Percentiles rank a stretch among this genome's conserved stretches.
These are phyloP conservation scores for Hysterangium stoloniferum DNA, from an alignment of 768 basidiomycete species.

Conservation along the genomic window DNA sequence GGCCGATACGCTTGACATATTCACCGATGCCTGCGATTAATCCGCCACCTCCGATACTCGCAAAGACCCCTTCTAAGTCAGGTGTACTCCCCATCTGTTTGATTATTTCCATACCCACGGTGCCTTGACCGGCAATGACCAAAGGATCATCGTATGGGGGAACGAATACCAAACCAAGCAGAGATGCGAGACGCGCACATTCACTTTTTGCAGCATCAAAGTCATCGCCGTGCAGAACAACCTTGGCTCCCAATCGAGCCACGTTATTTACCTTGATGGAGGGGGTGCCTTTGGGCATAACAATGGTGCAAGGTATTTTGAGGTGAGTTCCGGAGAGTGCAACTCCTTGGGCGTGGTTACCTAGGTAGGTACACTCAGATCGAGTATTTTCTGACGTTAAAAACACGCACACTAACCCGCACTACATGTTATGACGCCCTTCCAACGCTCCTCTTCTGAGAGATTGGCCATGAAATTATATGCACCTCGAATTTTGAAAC, in stretches of 20 bases:
- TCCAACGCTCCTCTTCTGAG: conserved; percentile 85
- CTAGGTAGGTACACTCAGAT: conserved; percentile 33
- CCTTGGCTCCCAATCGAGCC: conserved; percentile 89
- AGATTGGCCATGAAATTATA: conserved; percentile 98
- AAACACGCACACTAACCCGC: conserved; percentile 76
- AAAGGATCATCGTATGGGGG: conserved; percentile 97
- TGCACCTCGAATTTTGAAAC: conserved; percentile 97
- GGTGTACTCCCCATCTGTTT: conserved; percentile 79
- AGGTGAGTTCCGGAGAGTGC: conserved; percentile 88
- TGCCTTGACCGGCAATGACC: conserved; percentile 96
- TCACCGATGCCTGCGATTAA: conserved; percentile 83
- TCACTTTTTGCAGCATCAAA: conserved; percentile 96
- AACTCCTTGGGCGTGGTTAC: conserved; percentile 98
- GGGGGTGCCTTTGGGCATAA: conserved; percentile 94
- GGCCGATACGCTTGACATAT: conserved; percentile 90
- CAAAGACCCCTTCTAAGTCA: conserved; percentile 76
- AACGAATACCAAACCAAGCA: conserved; percentile 78
- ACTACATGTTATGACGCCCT: conserved; percentile 95
- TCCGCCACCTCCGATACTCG: conserved; percentile 91
- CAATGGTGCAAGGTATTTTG: conserved; percentile 92
- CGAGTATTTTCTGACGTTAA: not conserved
- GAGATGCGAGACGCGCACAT: conserved; percentile 74
- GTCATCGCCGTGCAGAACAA: conserved; percentile 84
- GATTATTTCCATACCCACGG: conserved; percentile 88
- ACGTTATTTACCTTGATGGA: conserved; percentile 95